Conservation (phyloP, 768 basidiomycete species). For the Psilocybe cyanescens region DNA sequence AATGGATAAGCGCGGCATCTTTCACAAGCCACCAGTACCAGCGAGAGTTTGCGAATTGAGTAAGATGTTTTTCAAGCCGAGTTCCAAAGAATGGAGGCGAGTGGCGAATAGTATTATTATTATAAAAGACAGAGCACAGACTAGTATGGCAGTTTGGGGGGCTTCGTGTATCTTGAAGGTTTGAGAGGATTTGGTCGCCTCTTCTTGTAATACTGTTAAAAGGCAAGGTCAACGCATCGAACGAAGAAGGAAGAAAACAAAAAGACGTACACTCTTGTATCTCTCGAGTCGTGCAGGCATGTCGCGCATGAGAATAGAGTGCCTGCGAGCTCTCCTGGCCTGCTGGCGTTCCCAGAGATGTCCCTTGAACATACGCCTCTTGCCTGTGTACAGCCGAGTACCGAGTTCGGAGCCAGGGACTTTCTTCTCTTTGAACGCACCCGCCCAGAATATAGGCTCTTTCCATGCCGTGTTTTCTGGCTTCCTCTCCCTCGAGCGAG, state of each 20-base stretch:
- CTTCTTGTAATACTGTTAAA: slow-evolving; percentile 48
- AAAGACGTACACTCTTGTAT: slow-evolving; percentile 62
- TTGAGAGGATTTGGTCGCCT: slow-evolving; percentile 64
- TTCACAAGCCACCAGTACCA: no score
- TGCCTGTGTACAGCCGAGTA: slow-evolving; percentile 70
- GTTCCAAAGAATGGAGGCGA: no score
- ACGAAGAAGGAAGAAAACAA: neutral
- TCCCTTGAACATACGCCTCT: slow-evolving; percentile 92
- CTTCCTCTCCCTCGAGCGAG: neutral
- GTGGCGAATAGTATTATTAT: neutral
- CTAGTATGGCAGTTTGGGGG: slow-evolving; percentile 67
- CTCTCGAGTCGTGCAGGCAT: slow-evolving; percentile 69
- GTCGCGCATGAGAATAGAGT: slow-evolving; percentile 62
- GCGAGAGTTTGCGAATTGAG: no score
- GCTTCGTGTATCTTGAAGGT: slow-evolving; percentile 47
- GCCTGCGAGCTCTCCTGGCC: slow-evolving; percentile 49
- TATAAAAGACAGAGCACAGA: slow-evolving; percentile 3
- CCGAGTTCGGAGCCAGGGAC: slow-evolving; percentile 58
- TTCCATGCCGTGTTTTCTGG: slow-evolving; percentile 27
- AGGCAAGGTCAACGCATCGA: slow-evolving; percentile 8
- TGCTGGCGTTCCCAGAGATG: slow-evolving; percentile 80
- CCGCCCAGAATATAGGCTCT: slow-evolving; percentile 44
- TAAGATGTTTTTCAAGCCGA: no score
- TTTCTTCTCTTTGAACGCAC: slow-evolving; percentile 45
- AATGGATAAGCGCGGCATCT: no score